Conservation (phyloP, 2,329 filamentous ascomycete species). For the Xylariaceae sp. region DNA sequence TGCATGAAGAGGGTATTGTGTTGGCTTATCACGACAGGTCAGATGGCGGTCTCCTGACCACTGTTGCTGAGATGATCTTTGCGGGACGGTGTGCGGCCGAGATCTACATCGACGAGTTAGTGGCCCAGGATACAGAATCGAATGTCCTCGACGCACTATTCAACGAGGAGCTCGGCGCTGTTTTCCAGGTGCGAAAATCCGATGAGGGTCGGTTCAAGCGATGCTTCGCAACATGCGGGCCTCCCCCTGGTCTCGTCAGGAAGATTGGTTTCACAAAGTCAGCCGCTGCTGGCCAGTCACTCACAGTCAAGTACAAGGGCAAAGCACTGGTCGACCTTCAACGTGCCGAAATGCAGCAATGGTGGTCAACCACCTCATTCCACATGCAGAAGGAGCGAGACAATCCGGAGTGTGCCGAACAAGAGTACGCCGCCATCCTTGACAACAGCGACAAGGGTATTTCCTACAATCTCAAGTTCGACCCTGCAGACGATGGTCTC, state of each 20-base stretch:
- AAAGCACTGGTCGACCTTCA: slow-evolving; percentile 63
- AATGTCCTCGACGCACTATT: slow-evolving; percentile 75
- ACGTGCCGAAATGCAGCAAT: slow-evolving; percentile 72
- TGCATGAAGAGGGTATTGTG: slow-evolving; percentile 47
- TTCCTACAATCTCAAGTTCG: slow-evolving; percentile 75
- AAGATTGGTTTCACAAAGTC: slow-evolving; percentile 75
- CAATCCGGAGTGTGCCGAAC: slow-evolving; percentile 79
- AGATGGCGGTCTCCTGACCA: slow-evolving; percentile 44
- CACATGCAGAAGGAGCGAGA: slow-evolving; percentile 88
- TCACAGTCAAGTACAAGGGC: slow-evolving; percentile 68
- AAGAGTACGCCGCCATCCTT: slow-evolving; percentile 69
- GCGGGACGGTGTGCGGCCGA: slow-evolving; percentile 86
- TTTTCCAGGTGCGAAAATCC: slow-evolving; percentile 86
- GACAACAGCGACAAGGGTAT: slow-evolving; percentile 78
- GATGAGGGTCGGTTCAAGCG: slow-evolving; percentile 81
- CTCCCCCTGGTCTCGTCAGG: slow-evolving; percentile 73
- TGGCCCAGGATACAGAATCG: slow-evolving; percentile 55
- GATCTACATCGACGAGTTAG: slow-evolving; percentile 71
- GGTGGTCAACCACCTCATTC: slow-evolving; percentile 83
- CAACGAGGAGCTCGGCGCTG: slow-evolving; percentile 91
- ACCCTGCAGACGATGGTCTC: slow-evolving; percentile 70
- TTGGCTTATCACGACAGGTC: slow-evolving; percentile 19
- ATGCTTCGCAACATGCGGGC: slow-evolving; percentile 86
- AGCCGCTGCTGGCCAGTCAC: slow-evolving; percentile 64
- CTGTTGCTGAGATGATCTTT: slow-evolving; percentile 93